Evolutionary conservation across 176 grass and related monocot genomes (phyloP), one percentile per base, ranked within the genome.

Genomic region (Microstegium vimineum): DNA sequence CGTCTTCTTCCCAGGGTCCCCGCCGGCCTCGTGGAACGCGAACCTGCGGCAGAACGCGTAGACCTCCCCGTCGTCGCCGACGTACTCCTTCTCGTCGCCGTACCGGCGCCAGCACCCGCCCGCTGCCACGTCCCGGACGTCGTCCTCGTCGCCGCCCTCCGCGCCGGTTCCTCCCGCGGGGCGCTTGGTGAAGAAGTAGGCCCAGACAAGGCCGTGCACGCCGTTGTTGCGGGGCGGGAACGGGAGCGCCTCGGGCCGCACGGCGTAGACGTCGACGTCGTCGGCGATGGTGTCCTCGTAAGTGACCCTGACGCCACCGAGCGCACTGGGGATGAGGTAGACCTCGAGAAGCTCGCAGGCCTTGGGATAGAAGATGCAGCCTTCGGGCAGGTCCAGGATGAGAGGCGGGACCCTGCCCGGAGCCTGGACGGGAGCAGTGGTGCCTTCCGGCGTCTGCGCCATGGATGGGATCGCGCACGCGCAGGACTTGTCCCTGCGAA

Each of bases 21-120:
- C n/a, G n/a, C 49, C 49, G 49, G 49, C 47, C 27, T 32, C 13
- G 74, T 71, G 59, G 83, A 71, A 85, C 36, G 65, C 74, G 51
- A 71, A 46, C 22, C 27, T 60, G 64, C 17, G 17, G 18, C 64
- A 18, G 83, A 61, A 61, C 49, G 36, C 83, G 49, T 46, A 13
- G 17, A 34, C 74, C 47, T 61, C 28, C 64, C 74, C 74, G 83
- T 34, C 47, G 5, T 18, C 5, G 51, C 7, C 20, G 47, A 5
- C 12, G 65, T 70, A 85, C 26, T 3, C 49, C 74, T 77, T 85
- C 18, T 45, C 73, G 45, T 0, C 5, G 82, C 35, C 47, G 63
- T 42, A 57, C 18, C 6, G 49, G 6, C 49, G 49, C 49, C 49
- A 52, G 49, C 6, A 52, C 49, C 49, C 49, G 49, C 49, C 5